phyloP scores from a whole-genome alignment of 1,139 yeast species.

The Hemisphaericaspora xylanilytica region DNA sequence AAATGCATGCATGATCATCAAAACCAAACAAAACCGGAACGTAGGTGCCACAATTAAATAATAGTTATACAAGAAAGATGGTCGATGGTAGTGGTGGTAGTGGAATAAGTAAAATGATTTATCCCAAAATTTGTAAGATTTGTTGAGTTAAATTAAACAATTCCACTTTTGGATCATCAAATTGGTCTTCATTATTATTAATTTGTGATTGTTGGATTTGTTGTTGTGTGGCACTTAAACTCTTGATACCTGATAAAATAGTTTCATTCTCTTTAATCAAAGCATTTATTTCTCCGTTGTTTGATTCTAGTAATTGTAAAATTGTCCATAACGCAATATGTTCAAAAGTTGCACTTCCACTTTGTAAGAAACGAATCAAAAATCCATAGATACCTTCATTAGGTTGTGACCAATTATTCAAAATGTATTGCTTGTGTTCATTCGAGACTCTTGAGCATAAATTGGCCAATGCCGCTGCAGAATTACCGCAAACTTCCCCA shows the following conservation, averaged over 20 bases:
- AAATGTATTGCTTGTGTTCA: constrained; percentile 72
- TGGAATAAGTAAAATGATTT: background rate
- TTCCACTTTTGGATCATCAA: constrained; percentile 67
- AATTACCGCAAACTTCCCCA: constrained; percentile 96
- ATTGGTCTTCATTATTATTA: constrained; percentile 32
- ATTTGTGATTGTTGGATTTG: constrained; percentile 29
- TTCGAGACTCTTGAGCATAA: constrained; percentile 80
- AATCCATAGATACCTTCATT: constrained; percentile 86
- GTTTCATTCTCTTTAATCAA: constrained; percentile 60
- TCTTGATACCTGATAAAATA: constrained; percentile 56
- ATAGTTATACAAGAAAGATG: background rate
- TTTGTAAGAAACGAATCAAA: constrained; percentile 71
- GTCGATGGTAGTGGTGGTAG: background rate
- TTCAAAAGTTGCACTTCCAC: constrained; percentile 93
- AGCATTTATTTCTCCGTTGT: constrained; percentile 65
- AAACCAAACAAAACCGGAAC: background rate
- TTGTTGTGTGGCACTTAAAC: constrained; percentile 45
- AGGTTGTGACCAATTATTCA: constrained; percentile 77
- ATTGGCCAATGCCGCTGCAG: constrained; percentile 97
- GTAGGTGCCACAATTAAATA: background rate
- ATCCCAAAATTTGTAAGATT: constrained; percentile 56
- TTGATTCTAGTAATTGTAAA: constrained; percentile 86
- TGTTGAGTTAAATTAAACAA: constrained; percentile 78
- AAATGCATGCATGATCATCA: background rate
- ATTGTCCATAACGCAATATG: constrained; percentile 98